Percentiles rank a stretch among this genome's conserved stretches.
Evolutionary conservation across 345 rosid species (phyloP).

Genomic region (Euphorbia lathyris): DNA sequence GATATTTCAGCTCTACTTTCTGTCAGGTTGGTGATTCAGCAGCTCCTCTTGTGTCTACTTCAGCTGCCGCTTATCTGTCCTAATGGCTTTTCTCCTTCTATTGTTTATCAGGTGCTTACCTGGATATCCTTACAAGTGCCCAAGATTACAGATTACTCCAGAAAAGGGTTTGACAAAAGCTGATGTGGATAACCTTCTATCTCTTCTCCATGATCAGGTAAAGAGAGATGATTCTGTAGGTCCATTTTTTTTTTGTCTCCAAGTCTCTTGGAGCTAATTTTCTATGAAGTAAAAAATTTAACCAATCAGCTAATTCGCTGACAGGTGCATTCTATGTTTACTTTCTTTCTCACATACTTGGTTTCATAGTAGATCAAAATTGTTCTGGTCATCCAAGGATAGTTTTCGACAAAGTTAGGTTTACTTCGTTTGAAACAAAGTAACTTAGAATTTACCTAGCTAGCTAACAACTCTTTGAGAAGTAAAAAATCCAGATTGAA

Average conservation of each 20-base stretch:
- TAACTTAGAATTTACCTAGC: background rate
- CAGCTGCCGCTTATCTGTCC: background rate
- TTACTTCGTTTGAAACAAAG: too few relatives aligned
- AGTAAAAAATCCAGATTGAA: slow-evolving; percentile 9
- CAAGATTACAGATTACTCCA: slow-evolving; percentile 73
- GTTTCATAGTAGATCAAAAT: background rate
- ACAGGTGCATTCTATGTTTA: background rate
- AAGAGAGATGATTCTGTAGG: slow-evolving; percentile 14
- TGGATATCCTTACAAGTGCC: slow-evolving; percentile 93
- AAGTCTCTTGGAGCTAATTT: background rate
- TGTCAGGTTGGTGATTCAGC: slow-evolving; percentile 52
- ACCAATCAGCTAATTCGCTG: background rate
- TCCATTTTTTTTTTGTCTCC: slow-evolving; percentile 6
- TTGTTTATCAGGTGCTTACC: slow-evolving; percentile 70
- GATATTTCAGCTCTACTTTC: slow-evolving; percentile 76
- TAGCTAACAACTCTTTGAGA: background rate
- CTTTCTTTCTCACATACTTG: background rate
- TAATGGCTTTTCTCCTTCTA: background rate
- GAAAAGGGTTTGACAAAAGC: slow-evolving; percentile 70
- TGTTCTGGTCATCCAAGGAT: background rate
- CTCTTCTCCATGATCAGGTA: slow-evolving; percentile 89
- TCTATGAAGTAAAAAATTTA: background rate
- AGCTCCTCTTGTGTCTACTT: slow-evolving; percentile 3
- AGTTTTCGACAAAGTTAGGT: background rate
- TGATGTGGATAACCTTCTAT: slow-evolving; percentile 69